Evolutionary conservation across 116 monocot genomes (phyloP).

Genomic region (Dioscorea cayenensis): DNA sequence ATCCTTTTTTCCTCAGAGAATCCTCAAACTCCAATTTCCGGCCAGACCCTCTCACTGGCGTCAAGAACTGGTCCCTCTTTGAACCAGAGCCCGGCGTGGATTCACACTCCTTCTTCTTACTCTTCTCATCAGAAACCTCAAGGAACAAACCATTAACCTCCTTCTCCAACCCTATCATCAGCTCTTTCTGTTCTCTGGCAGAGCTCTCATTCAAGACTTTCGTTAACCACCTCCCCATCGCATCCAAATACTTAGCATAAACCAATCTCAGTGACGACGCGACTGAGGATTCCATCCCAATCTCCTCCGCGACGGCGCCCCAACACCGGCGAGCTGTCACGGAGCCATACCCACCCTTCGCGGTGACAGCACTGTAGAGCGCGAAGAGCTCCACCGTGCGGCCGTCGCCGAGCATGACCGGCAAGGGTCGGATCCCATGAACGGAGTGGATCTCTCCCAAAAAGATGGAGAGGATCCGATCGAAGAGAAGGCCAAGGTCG

Average conservation of each 20-base stretch:
- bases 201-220: constrained; percentile 17
- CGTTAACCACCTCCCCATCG: constrained; percentile 40
- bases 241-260: constrained; percentile 47
- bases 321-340: constrained; percentile 32
- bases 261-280: constrained; percentile 54
- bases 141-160: not conserved
- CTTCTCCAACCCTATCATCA: not conserved
- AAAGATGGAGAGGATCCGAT: constrained; percentile 41
- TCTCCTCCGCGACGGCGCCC: constrained; percentile 33
- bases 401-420: constrained; percentile 45
- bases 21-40: not conserved
- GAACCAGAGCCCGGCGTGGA: not conserved
- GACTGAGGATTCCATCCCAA: constrained; percentile 24
- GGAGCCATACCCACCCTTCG: constrained; percentile 33
- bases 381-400: constrained; percentile 32
- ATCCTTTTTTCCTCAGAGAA: not conserved
- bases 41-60: constrained; percentile 14
- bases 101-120: not conserved
- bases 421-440: constrained; percentile 29
- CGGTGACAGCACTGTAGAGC: constrained; percentile 37
- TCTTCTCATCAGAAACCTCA: constrained; percentile 6
- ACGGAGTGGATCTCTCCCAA: constrained; percentile 20
- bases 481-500: constrained; percentile 25
- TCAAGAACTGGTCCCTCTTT: constrained; percentile 37
- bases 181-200: not conserved